Evolutionary conservation across 139 green algal species (phyloP).

Genomic region (Picochlorum sp.): DNA sequence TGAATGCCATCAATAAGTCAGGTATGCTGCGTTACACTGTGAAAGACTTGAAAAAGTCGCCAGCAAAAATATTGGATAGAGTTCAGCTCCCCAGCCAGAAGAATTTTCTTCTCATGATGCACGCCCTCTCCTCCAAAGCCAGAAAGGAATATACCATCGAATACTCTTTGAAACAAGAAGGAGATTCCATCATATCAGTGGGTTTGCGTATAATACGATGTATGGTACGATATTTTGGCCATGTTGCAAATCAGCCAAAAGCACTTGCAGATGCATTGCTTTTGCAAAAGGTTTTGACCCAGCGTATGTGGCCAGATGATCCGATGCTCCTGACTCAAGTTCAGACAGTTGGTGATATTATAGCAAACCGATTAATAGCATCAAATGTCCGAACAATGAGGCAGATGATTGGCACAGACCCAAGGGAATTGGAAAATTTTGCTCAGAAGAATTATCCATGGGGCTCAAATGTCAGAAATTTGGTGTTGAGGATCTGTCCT

Average conservation of each 20-base stretch:
- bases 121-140: slow-evolving; percentile 49
- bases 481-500: too few species aligned
- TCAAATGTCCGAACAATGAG: slow-evolving; percentile 39
- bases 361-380: slow-evolving; percentile 37
- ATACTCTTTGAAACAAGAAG: slow-evolving; percentile 47
- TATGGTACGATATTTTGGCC: slow-evolving; percentile 19
- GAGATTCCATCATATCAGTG: not conserved
- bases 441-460: slow-evolving; percentile 58
- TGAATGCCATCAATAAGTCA: slow-evolving; percentile 11
- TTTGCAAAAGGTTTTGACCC: slow-evolving; percentile 41
- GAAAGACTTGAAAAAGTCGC: slow-evolving; percentile 28
- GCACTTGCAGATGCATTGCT: slow-evolving; percentile 39
- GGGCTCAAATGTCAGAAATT: slow-evolving; percentile 19
- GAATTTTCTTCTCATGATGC: slow-evolving; percentile 75
- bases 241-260: slow-evolving; percentile 10
- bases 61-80: slow-evolving; percentile 50
- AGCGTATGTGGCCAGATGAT: slow-evolving; percentile 51
- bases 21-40: slow-evolving; percentile 41
- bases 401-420: slow-evolving; percentile 36
- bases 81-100: slow-evolving; percentile 53
- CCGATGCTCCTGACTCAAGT: slow-evolving; percentile 24
- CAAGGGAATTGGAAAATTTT: slow-evolving; percentile 46
- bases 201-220: not conserved
- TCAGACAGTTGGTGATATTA: slow-evolving; percentile 6
- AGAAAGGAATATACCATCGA: slow-evolving; percentile 43